Percentiles rank a stretch among this genome's conserved stretches.
phyloP scores from a whole-genome alignment of 2,329 filamentous ascomycete species.

The Xylariaceae sp. region DNA sequence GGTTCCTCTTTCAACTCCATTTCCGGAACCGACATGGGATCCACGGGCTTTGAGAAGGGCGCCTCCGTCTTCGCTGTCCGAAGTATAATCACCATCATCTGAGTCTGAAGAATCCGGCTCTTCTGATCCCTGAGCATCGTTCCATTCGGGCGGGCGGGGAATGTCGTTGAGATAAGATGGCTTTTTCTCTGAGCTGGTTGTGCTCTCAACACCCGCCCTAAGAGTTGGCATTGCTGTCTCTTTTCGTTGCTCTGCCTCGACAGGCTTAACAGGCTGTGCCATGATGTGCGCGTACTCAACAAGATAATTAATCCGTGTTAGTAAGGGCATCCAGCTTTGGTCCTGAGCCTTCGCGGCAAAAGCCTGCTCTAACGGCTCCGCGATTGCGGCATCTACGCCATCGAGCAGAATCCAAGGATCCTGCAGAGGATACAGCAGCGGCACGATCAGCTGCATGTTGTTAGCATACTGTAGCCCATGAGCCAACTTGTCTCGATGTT shows the following conservation, averaged over 20 bases:
- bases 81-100: slow-evolving; percentile 44
- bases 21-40: slow-evolving; percentile 29
- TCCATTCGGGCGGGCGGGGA: slow-evolving; percentile 74
- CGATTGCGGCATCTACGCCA: slow-evolving; percentile 55
- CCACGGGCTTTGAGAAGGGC: slow-evolving; percentile 31
- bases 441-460: slow-evolving; percentile 63
- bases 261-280: slow-evolving; percentile 47
- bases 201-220: background rate
- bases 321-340: slow-evolving; percentile 57
- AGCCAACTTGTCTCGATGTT: slow-evolving; percentile 56
- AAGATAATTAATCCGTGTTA: slow-evolving; percentile 70
- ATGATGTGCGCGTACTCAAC: slow-evolving; percentile 64
- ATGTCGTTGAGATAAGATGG: slow-evolving; percentile 67
- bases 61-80: slow-evolving; percentile 44
- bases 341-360: slow-evolving; percentile 56
- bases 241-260: slow-evolving; percentile 19
- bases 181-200: slow-evolving; percentile 39
- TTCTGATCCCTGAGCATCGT: slow-evolving; percentile 40
- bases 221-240: background rate
- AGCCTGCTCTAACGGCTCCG: slow-evolving; percentile 57
- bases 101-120: slow-evolving; percentile 32
- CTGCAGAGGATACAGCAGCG: slow-evolving; percentile 66
- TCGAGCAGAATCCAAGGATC: slow-evolving; percentile 60
- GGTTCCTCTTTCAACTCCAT: slow-evolving; percentile 60
- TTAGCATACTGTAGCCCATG: slow-evolving; percentile 53